These are phyloP conservation scores for Alternaria brassicicola DNA, from an alignment of 2,329 filamentous ascomycete genomes.

Conservation along the genomic window DNA sequence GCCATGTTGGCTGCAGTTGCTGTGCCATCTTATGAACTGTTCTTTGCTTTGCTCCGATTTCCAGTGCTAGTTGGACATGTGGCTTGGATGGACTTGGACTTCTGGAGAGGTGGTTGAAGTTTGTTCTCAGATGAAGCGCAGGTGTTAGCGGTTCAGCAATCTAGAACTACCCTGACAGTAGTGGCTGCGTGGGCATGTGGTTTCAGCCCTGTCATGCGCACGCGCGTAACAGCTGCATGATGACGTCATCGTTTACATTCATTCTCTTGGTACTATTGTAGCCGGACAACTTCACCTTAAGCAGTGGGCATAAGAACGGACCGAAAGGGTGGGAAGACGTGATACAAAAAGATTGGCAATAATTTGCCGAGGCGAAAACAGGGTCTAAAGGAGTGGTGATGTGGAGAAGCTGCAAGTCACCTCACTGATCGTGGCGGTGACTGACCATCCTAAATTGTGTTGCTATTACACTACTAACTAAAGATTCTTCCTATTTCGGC, in stretches of 20 bases:
- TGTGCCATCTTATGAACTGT: slow-evolving; percentile 2
- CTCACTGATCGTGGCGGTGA: neutral
- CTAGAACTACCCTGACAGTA: neutral
- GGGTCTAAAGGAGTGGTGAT: neutral
- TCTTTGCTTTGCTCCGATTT: neutral
- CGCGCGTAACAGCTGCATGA: slow-evolving; percentile 9
- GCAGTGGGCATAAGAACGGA: slow-evolving; percentile 15
- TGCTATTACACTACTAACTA: neutral
- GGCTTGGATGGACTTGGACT: neutral
- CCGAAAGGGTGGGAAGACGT: neutral
- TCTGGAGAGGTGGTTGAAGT: neutral
- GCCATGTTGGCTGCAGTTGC: slow-evolving; percentile 11
- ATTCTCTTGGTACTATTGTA: neutral
- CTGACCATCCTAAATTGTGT: neutral
- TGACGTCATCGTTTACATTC: slow-evolving; percentile 22
- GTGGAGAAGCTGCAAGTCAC: slow-evolving; percentile 6
- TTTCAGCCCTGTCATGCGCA: slow-evolving; percentile 11
- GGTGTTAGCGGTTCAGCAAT: neutral
- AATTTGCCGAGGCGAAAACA: slow-evolving; percentile 5
- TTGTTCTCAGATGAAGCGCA: neutral
- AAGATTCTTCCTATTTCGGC: neutral
- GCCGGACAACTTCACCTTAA: slow-evolving; percentile 3
- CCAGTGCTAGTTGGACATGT: neutral
- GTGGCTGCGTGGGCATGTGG: slow-evolving; percentile 8
- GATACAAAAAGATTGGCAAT: neutral